A percentile compares a stretch with the other conserved stretches of the same genome.
Conservation (phyloP, 495 filamentous ascomycete species). For the Hypomontagnella submonticulosa region DNA sequence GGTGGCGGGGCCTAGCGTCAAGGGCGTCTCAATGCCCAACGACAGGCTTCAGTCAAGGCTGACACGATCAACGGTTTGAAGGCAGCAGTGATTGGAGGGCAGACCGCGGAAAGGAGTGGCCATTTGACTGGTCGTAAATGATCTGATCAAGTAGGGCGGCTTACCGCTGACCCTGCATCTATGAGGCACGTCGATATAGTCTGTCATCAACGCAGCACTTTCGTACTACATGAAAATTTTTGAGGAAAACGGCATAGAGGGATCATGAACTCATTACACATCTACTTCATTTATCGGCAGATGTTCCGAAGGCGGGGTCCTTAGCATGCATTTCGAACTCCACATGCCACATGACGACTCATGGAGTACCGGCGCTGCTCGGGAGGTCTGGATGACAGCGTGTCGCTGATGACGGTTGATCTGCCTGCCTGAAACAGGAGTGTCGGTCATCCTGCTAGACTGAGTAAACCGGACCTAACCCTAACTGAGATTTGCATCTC, state of each 20-base stretch:
- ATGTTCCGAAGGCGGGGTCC: constrained; percentile 43
- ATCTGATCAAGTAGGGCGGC: constrained; percentile 44
- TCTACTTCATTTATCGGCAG: constrained; percentile 42
- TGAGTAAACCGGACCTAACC: constrained; percentile 28
- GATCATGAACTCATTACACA: constrained; percentile 20
- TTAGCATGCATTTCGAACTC: constrained; percentile 32
- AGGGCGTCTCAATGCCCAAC: constrained; percentile 63
- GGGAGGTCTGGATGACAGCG: constrained; percentile 34
- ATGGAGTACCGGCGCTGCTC: constrained; percentile 38
- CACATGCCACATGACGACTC: constrained; percentile 41
- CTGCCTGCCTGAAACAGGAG: constrained; percentile 42
- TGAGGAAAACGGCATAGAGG: constrained; percentile 7
- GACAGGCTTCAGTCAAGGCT: constrained; percentile 47
- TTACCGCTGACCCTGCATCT: constrained; percentile 38
- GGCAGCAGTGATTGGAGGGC: constrained; percentile 44
- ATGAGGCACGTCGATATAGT: constrained; percentile 36
- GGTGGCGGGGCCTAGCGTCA: constrained; percentile 57
- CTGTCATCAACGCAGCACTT: constrained; percentile 25
- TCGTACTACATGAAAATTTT: constrained; percentile 18
- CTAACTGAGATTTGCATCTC: constrained; percentile 26
- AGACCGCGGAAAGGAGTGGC: constrained; percentile 40
- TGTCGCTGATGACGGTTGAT: constrained; percentile 42
- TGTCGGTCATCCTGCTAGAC: constrained; percentile 30
- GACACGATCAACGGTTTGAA: constrained; percentile 43
- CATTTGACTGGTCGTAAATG: constrained; percentile 44